Evolutionary conservation across 2,329 filamentous ascomycete species (phyloP), one percentile per base, ranked within the genome.

Genomic region (Knufia fluminis): DNA sequence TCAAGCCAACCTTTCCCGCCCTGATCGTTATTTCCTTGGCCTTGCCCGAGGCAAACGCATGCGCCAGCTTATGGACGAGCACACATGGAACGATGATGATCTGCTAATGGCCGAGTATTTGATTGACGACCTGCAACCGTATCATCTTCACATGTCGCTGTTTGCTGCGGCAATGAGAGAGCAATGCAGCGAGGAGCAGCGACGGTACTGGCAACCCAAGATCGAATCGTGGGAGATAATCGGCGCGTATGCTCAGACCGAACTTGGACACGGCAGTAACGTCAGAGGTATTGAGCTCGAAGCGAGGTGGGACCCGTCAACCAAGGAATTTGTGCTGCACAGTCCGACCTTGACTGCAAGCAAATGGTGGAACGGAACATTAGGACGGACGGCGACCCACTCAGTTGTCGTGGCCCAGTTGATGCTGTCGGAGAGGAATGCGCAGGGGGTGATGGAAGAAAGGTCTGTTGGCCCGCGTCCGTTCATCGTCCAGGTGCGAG

Each of bases 311-410:
- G 67, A 74, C 55, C 60, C 62, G 1, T 55, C 61, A n/a, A 62
- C 60, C 3, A 68, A 69, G 50, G 66, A 72, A 20, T 76, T 76
- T 48, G 61, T 71, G 22, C 62, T 76, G 7, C 71, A 75, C 57
- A 74, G 71, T 53, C 73, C 73, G 16, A 70, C 68, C 16, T 57
- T 76, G 8, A 75, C 73, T 1, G 68, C 73, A 1, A 74, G 68
- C 55, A 75, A 76, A 59, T 76, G 71, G 72, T 76, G 73, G 73
- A 75, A 76, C 59, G 73, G 72, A 1, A 68, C 67, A 1, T 65
- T 76, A 62, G 72, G 72, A 1, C 62, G 71, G 19, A 73, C 71
- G 12, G 73, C 72, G 7, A 75, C 73, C 47, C 71, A 76, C 62
- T 68, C 73, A 14, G 73, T 76, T 49, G 71, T 76, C 1, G 69